These are phyloP conservation scores for Agapanthus africanus DNA, from an alignment of 106 monocot genomes.

Conservation along the genomic window DNA sequence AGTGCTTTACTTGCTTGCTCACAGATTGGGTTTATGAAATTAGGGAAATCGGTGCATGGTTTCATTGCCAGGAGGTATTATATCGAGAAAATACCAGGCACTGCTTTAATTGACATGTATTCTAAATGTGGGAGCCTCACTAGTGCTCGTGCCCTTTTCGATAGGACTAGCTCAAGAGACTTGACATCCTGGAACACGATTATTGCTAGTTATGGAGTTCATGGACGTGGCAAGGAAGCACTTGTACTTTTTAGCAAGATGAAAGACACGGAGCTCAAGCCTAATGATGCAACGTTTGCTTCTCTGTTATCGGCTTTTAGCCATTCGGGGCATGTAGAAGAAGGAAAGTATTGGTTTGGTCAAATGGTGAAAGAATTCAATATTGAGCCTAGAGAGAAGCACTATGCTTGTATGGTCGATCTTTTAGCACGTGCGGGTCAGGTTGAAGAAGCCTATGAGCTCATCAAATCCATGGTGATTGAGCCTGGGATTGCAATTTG, in stretches of 20 bases:
- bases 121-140: slow-evolving; percentile 66
- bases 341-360: slow-evolving; percentile 58
- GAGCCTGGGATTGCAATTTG: slow-evolving; percentile 52
- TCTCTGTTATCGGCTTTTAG: slow-evolving; percentile 68
- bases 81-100: slow-evolving; percentile 32
- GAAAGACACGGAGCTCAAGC: slow-evolving; percentile 31
- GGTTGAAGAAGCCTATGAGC: slow-evolving; percentile 43
- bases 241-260: slow-evolving; percentile 50
- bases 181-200: slow-evolving; percentile 68
- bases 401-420: slow-evolving; percentile 69
- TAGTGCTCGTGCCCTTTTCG: slow-evolving; percentile 40
- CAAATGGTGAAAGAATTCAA: slow-evolving; percentile 44
- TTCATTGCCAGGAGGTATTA: slow-evolving; percentile 42
- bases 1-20: slow-evolving; percentile 56
- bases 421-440: slow-evolving; percentile 64
- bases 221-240: slow-evolving; percentile 59
- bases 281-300: slow-evolving; percentile 68
- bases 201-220: slow-evolving; percentile 58
- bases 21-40: slow-evolving; percentile 49
- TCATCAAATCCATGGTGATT: slow-evolving; percentile 39
- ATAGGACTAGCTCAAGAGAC: slow-evolving; percentile 46
- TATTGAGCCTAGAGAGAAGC: slow-evolving; percentile 56
- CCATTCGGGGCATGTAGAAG: slow-evolving; percentile 65
- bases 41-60: slow-evolving; percentile 69
- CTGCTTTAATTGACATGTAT: slow-evolving; percentile 81